phyloP scores from a whole-genome alignment of 345 rosid genomes.

The Populus alba region DNA sequence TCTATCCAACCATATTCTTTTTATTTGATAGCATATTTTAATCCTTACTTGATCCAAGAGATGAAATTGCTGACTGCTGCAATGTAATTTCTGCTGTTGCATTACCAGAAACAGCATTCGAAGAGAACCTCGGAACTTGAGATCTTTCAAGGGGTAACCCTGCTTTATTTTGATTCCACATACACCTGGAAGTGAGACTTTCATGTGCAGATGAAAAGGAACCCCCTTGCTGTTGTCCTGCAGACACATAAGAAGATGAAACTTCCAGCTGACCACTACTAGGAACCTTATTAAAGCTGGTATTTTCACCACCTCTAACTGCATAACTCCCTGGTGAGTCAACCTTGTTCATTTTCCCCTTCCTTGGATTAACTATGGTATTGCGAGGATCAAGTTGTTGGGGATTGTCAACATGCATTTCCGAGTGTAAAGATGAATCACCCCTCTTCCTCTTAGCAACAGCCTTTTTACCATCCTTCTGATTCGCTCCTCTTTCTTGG shows the following conservation, averaged over 20 bases:
- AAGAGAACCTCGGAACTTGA: slow-evolving; percentile 49
- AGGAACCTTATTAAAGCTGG: slow-evolving; percentile 32
- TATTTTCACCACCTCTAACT: slow-evolving; percentile 38
- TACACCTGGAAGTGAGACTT: slow-evolving; percentile 34
- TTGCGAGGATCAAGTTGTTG: slow-evolving; percentile 49
- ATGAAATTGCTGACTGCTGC: slow-evolving; percentile 38
- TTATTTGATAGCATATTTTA: not conserved
- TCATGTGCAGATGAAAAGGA: slow-evolving; percentile 36
- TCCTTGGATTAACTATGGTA: slow-evolving; percentile 40
- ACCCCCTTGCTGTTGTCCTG: slow-evolving; percentile 42
- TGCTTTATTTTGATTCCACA: slow-evolving; percentile 45
- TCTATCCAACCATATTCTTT: not conserved
- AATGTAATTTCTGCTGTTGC: slow-evolving; percentile 31
- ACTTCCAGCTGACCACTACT: slow-evolving; percentile 46
- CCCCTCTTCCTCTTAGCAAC: slow-evolving; percentile 75
- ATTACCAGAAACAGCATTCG: slow-evolving; percentile 36
- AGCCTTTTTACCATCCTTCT: slow-evolving; percentile 55
- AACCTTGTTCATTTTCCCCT: slow-evolving; percentile 65
- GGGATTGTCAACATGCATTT: slow-evolving; percentile 47
- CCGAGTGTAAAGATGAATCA: slow-evolving; percentile 53
- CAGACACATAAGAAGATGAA: slow-evolving; percentile 30
- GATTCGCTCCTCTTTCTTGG: slow-evolving; percentile 64
- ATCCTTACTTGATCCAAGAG: slow-evolving; percentile 42
- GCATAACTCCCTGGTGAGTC: slow-evolving; percentile 48
- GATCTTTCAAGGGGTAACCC: slow-evolving; percentile 47